Evolutionary conservation across 75 land plant genomes (phyloP).

Genomic region (Larix kaempferi): DNA sequence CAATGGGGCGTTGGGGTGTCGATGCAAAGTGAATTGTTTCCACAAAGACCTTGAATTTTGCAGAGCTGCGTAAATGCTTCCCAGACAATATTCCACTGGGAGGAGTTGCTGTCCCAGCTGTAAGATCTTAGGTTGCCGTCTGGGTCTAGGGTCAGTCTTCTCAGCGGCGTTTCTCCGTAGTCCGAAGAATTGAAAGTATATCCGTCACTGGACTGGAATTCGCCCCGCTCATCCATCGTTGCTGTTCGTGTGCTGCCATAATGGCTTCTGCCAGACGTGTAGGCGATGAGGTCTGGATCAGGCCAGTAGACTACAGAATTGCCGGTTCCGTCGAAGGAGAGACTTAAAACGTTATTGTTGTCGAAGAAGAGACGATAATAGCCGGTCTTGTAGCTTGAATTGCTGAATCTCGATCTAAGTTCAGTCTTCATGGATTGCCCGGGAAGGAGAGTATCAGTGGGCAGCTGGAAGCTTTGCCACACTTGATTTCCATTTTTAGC

Average conservation of each 20-base stretch:
- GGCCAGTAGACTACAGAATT: conserved; percentile 27
- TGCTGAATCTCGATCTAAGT: no score
- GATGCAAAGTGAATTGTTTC: conserved; percentile 20
- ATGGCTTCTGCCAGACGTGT: not conserved
- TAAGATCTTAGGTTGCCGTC: conserved; percentile 60
- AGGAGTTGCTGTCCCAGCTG: conserved; percentile 20
- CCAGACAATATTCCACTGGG: conserved; percentile 41
- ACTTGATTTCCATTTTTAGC: conserved; percentile 12
- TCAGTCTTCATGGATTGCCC: no score
- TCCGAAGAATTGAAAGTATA: conserved; percentile 36
- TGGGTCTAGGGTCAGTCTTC: conserved; percentile 41
- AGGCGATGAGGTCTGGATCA: no score
- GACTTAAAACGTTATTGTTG: conserved; percentile 7
- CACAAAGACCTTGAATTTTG: conserved; percentile 24
- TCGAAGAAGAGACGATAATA: conserved; percentile 28
- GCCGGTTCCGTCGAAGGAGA: conserved; percentile 33
- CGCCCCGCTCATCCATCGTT: conserved; percentile 27
- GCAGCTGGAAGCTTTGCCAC: conserved; percentile 34
- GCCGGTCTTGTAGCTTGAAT: conserved; percentile 15
- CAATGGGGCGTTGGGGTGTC: not conserved
- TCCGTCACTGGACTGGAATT: conserved; percentile 32
- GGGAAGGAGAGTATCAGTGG: no score
- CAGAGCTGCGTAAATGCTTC: conserved; percentile 25
- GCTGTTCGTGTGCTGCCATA: conserved; percentile 37
- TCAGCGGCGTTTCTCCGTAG: not conserved